Evolutionary conservation across 768 basidiomycete genomes (phyloP), one percentile per base, ranked within the genome.

Genomic region (Tylopilus sp.): DNA sequence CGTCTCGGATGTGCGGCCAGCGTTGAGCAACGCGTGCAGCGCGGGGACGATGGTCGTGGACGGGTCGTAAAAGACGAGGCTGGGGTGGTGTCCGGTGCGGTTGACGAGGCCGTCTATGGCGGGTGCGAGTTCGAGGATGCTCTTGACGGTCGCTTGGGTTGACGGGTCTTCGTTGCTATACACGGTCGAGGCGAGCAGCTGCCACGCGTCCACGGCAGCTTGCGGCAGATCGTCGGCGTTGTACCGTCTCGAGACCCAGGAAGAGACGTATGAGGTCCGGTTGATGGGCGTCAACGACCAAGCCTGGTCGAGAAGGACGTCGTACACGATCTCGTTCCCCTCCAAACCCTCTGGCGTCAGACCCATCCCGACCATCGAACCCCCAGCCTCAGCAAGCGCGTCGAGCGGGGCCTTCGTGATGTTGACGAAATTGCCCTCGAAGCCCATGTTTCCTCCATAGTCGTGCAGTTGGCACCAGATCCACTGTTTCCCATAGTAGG

Each of bases 1-100:
- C 0, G 37, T 33, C 16, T 54, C 13, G 38, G 52, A 51, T 50
- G 46, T n/a, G n/a, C 54, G 4, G 57, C 64, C 44, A 47, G 65
- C 60, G 30, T 69, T 75, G 5, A 78, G 72, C 3, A 98, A 71
- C 3, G 90, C 92, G 50, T 83, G 79, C 31, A 96, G 72, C 0
- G 92, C 84, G 1, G 92, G 87, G 12, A 91, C 81, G 38, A 95
- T 79, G 6, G 89, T 88, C 2, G 63, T 60, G 60, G 72, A 62
- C 1, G 74, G 74, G 52, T 76, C 66, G 33, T 76, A 76, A 28
- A 68, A 68, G 7, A 75, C 48, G 22, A 61, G 34, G 17, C 74
- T 74, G 0, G 72, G 66, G 21, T 69, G 69, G 43, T 63, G 66
- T 13, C 68, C 70, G 3, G 66, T 66, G 21, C 61, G 63, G 46